These are phyloP conservation scores for Isabelozyma heimii DNA, from an alignment of 805 yeast genomes.

Conservation along the genomic window DNA sequence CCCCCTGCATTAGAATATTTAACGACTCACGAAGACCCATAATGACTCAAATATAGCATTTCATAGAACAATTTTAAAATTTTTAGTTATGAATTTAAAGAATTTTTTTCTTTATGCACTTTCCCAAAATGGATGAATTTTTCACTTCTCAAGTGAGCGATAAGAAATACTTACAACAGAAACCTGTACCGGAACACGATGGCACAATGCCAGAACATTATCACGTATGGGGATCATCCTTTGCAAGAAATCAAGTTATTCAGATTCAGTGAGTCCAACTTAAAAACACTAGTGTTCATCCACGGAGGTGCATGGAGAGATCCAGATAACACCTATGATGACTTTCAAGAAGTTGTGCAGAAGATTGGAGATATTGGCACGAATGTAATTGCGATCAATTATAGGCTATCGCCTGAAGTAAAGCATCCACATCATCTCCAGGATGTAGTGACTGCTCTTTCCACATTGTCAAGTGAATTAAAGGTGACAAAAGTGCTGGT, in stretches of 20 bases:
- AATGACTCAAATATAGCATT: too few relatives aligned
- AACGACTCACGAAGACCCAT: too few relatives aligned
- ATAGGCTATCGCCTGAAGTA: conserved; percentile 62
- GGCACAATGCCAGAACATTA: not conserved
- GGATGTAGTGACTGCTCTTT: conserved; percentile 52
- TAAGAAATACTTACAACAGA: not conserved
- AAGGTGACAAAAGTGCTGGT: conserved; percentile 15
- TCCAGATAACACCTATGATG: conserved; percentile 56
- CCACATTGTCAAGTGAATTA: conserved; percentile 16
- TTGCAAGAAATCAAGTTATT: conserved; percentile 30
- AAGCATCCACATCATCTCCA: conserved; percentile 59
- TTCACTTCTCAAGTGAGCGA: not conserved
- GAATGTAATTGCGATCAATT: conserved; percentile 45
- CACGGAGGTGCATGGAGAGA: conserved; percentile 95
- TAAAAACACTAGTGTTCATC: conserved; percentile 48
- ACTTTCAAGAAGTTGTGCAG: conserved; percentile 39
- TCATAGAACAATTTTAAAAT: too few relatives aligned
- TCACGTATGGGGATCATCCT: conserved; percentile 28
- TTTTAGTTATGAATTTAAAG: too few relatives aligned
- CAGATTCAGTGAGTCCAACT: conserved; percentile 8
- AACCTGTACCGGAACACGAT: not conserved
- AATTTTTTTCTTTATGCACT: not conserved
- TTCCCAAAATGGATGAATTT: not conserved
- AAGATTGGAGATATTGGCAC: conserved; percentile 2
- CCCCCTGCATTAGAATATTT: not conserved